These are phyloP conservation scores for Ogataea pilisensis DNA, from an alignment of 805 yeast species.

Conservation along the genomic window DNA sequence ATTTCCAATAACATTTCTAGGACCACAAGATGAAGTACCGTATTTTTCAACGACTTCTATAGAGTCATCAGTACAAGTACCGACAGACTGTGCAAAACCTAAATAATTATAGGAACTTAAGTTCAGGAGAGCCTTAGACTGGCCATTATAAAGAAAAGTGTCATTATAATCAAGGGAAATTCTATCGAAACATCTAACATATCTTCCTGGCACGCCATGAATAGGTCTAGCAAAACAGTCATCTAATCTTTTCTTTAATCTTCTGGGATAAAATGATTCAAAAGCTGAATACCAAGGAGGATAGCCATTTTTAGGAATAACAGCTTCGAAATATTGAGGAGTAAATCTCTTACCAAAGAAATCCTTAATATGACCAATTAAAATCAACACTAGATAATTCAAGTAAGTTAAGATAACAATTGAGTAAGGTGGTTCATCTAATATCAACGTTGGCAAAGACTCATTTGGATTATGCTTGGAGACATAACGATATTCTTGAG, in stretches of 20 bases:
- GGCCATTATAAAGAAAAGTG: constrained; percentile 71
- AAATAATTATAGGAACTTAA: constrained; percentile 88
- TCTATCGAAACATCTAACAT: constrained; percentile 76
- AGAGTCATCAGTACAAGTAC: constrained; percentile 82
- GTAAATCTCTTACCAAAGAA: constrained; percentile 74
- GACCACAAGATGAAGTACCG: constrained; percentile 78
- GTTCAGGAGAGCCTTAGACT: constrained; percentile 73
- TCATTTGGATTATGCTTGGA: constrained; percentile 54
- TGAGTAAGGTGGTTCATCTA: constrained; percentile 84
- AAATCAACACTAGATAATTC: constrained; percentile 76
- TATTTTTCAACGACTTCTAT: constrained; percentile 56
- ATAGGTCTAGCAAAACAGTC: constrained; percentile 96
- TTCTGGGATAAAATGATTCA: constrained; percentile 89
- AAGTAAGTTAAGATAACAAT: constrained; percentile 79
- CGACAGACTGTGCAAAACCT: constrained; percentile 95
- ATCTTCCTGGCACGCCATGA: constrained; percentile 97
- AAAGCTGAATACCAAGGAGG: constrained; percentile 96
- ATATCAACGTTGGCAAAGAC: constrained; percentile 56
- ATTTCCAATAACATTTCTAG: constrained; percentile 73
- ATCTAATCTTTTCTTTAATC: constrained; percentile 84
- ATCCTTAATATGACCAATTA: constrained; percentile 88
- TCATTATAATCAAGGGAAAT: constrained; percentile 59
- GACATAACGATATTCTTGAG: constrained; percentile 58
- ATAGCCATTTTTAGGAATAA: constrained; percentile 78
- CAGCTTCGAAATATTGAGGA: constrained; percentile 59